Percentiles rank a stretch among this genome's conserved stretches.
Conservation (phyloP, 2,329 filamentous ascomycete genomes). For the Thielaviopsis populi region DNA sequence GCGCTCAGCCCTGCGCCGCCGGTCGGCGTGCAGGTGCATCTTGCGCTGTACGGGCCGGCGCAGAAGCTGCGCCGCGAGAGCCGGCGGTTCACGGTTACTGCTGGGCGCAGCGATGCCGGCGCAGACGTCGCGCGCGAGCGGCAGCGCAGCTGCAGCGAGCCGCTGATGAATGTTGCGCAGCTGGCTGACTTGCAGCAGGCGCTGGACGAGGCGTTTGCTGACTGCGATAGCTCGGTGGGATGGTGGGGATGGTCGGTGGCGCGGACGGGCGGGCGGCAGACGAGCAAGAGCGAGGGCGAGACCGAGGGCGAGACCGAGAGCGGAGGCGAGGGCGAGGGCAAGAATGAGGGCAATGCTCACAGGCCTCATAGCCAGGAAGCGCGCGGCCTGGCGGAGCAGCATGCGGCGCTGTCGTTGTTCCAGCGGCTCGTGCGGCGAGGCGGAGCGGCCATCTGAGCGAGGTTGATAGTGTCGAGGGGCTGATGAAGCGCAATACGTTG, state of each 20-base stretch:
- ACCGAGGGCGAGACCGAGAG: not conserved
- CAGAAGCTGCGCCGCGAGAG: not conserved
- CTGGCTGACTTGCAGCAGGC: not conserved
- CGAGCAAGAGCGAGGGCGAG: not conserved
- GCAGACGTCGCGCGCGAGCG: not conserved
- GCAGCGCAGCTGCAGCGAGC: not conserved
- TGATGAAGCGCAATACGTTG: not conserved
- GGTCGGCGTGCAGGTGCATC: not conserved
- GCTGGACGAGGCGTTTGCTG: not conserved
- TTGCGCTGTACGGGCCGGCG: not conserved
- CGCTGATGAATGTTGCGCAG: not conserved
- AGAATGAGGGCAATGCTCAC: not conserved
- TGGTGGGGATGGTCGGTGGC: not conserved
- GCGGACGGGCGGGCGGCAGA: not conserved
- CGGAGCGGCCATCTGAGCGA: not conserved
- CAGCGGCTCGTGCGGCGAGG: not conserved
- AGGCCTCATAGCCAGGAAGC: too few species aligned
- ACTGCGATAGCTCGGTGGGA: not conserved
- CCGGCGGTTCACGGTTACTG: not conserved
- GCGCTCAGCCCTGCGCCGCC: not conserved
- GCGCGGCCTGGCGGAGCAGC: not conserved
- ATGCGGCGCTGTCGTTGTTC: conserved; percentile 2
- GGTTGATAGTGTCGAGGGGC: not conserved
- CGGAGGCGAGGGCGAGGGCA: not conserved
- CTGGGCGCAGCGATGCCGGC: not conserved